phyloP scores from a whole-genome alignment of 1,139 yeast genomes.

The Magnusiomyces fungicola region DNA sequence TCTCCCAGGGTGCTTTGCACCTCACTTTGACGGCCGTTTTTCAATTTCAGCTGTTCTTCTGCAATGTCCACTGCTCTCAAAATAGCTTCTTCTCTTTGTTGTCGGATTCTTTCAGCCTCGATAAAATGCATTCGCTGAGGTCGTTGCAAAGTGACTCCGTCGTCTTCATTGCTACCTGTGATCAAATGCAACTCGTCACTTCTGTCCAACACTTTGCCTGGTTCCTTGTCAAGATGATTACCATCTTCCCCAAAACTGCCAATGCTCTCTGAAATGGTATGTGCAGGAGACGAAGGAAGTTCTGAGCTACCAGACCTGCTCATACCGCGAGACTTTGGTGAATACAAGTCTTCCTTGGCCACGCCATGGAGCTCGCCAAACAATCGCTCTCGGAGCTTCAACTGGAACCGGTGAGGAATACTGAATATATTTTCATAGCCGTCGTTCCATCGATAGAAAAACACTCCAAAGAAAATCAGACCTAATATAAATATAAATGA shows the following conservation, averaged over 20 bases:
- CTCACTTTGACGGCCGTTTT: too few relatives aligned
- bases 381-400: slow-evolving; percentile 46
- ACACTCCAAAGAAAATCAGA: slow-evolving; percentile 40
- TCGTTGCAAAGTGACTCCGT: slow-evolving; percentile 46
- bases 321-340: slow-evolving; percentile 35
- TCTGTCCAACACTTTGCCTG: slow-evolving; percentile 27
- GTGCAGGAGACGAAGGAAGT: neutral
- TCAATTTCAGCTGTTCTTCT: slow-evolving; percentile 22
- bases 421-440: slow-evolving; percentile 72
- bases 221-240: slow-evolving; percentile 22
- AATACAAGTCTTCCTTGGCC: slow-evolving; percentile 56
- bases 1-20: too few relatives aligned
- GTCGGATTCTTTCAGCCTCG: slow-evolving; percentile 66
- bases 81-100: slow-evolving; percentile 60
- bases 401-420: slow-evolving; percentile 55
- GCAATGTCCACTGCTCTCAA: slow-evolving; percentile 49
- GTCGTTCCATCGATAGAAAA: slow-evolving; percentile 79
- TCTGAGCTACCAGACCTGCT: slow-evolving; percentile 12
- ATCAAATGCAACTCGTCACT: slow-evolving; percentile 26
- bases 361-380: slow-evolving; percentile 47
- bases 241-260: too few relatives aligned
- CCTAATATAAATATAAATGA: too few relatives aligned
- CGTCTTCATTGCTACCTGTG: slow-evolving; percentile 14
- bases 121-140: slow-evolving; percentile 67
- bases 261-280: too few relatives aligned